A percentile compares a stretch with the other conserved stretches of the same genome.
phyloP scores from a whole-genome alignment of 495 filamentous ascomycete species.

The Pseudotulostoma volvatum region DNA sequence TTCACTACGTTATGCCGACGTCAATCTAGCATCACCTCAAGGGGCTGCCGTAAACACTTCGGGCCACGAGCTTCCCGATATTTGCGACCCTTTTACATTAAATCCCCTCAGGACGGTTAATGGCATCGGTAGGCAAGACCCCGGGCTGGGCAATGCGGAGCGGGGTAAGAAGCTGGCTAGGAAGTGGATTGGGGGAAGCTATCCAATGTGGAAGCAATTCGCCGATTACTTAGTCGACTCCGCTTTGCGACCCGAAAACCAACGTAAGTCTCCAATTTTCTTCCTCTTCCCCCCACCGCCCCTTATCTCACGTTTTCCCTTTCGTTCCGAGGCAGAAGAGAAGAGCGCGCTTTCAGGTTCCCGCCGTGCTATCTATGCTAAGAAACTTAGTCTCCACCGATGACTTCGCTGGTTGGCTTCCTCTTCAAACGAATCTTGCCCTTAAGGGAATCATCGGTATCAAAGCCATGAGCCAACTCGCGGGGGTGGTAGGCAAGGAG shows the following conservation, averaged over 20 bases:
- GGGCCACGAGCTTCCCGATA: slow-evolving; percentile 7
- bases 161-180: slow-evolving; percentile 33
- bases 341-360: no score
- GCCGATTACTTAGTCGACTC: slow-evolving; percentile 81
- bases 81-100: slow-evolving; percentile 24
- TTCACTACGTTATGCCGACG: slow-evolving; percentile 50
- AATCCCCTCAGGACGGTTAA: slow-evolving; percentile 23
- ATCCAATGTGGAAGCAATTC: slow-evolving; percentile 83
- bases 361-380: no score
- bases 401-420: slow-evolving; percentile 88
- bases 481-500: slow-evolving; percentile 48
- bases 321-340: slow-evolving; percentile 70
- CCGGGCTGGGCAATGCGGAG: slow-evolving; percentile 33
- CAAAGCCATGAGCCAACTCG: slow-evolving; percentile 78
- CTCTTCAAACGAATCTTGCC: slow-evolving; percentile 84
- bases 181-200: slow-evolving; percentile 47
- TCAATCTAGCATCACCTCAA: slow-evolving; percentile 35
- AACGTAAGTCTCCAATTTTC: slow-evolving; percentile 32
- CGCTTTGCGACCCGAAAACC: slow-evolving; percentile 68
- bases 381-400: slow-evolving; percentile 77
- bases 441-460: slow-evolving; percentile 92
- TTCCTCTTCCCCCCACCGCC: slow-evolving; percentile 41
- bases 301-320: slow-evolving; percentile 94
- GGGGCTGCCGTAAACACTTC: slow-evolving; percentile 27
- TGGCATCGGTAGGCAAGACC: slow-evolving; percentile 32